Conservation (phyloP, 164 flowering plant genomes). For the Malania oleifera region DNA sequence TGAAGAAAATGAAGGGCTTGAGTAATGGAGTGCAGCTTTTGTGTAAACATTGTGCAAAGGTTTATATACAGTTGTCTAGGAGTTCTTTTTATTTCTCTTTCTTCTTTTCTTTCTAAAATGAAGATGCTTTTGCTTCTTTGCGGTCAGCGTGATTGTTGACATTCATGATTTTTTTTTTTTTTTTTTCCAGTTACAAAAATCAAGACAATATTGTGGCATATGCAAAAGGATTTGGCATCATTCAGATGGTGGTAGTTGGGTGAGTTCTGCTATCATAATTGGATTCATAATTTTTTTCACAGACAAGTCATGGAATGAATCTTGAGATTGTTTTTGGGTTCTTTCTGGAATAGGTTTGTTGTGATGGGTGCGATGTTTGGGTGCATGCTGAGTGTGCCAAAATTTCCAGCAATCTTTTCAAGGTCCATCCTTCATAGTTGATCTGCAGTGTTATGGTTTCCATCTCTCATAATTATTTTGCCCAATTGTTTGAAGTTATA, state of each 20-base stretch:
- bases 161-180: background rate
- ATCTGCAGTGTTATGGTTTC: background rate
- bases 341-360: slow-evolving; percentile 40
- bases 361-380: slow-evolving; percentile 73
- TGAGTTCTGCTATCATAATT: background rate
- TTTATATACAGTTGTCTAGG: background rate
- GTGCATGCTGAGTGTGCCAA: slow-evolving; percentile 70
- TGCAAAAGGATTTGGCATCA: slow-evolving; percentile 12
- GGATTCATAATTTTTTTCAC: background rate
- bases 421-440: slow-evolving; percentile 31
- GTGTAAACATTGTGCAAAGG: slow-evolving; percentile 6
- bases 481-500: background rate
- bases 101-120: background rate
- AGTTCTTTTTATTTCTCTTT: background rate
- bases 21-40: background rate
- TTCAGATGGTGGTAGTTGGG: slow-evolving; percentile 7
- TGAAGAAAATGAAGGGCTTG: slow-evolving; percentile 7
- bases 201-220: slow-evolving; percentile 5
- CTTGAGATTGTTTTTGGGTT: background rate
- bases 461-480: slow-evolving; percentile 5
- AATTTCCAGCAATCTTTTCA: slow-evolving; percentile 32
- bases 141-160: background rate
- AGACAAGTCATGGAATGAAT: background rate
- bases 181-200: background rate
- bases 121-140: background rate